phyloP scores from a whole-genome alignment of 306 rosid genomes.

The Prunus mume region DNA sequence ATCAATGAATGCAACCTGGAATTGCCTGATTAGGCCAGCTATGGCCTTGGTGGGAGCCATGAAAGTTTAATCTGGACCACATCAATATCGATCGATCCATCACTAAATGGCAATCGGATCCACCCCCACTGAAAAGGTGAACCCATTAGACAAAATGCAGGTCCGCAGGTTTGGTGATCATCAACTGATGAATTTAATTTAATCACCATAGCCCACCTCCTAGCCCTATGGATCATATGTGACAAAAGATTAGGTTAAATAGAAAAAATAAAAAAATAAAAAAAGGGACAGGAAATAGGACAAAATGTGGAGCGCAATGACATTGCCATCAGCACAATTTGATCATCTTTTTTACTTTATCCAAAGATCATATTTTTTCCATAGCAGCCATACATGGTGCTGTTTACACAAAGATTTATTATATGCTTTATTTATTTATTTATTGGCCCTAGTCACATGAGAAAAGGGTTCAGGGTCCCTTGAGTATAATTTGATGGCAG shows the following conservation, averaged over 20 bases:
- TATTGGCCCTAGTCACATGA: background rate
- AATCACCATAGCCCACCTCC: slow-evolving; percentile 26
- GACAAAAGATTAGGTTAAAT: slow-evolving; percentile 30
- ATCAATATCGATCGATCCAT: background rate
- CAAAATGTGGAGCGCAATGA: slow-evolving; percentile 32
- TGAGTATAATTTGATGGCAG: slow-evolving; percentile 14
- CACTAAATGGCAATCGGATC: slow-evolving; percentile 11
- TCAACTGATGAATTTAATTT: slow-evolving; percentile 24
- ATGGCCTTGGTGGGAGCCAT: slow-evolving; percentile 44
- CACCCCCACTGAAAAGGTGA: slow-evolving; percentile 18
- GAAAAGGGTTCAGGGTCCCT: slow-evolving; percentile 19
- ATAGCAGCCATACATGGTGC: background rate
- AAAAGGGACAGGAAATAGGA: slow-evolving; percentile 39
- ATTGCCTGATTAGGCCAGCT: slow-evolving; percentile 32
- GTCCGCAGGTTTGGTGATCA: slow-evolving; percentile 26
- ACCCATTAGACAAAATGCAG: slow-evolving; percentile 22
- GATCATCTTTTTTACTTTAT: background rate
- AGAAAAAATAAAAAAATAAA: slow-evolving; percentile 20
- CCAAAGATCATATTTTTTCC: background rate
- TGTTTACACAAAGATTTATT: background rate
- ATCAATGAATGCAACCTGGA: slow-evolving; percentile 26
- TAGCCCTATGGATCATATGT: slow-evolving; percentile 22
- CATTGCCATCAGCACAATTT: slow-evolving; percentile 9
- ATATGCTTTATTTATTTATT: background rate
- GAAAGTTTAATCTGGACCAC: slow-evolving; percentile 25